These are phyloP conservation scores for Diplodia intermedia DNA, from an alignment of 2,329 filamentous ascomycete species.

Conservation along the genomic window DNA sequence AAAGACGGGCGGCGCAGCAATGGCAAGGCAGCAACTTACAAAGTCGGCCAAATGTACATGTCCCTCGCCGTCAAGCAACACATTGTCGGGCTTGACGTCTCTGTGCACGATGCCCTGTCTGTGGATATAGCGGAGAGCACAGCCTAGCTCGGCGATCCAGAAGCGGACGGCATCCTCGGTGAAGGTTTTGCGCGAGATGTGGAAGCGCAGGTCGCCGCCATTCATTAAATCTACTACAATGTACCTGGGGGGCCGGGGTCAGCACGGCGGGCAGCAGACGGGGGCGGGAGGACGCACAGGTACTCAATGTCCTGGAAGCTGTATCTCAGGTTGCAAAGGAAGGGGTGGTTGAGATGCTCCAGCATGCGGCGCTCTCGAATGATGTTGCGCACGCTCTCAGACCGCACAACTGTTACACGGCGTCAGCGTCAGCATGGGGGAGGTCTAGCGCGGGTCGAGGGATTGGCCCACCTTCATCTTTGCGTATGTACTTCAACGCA, in stretches of 20 bases:
- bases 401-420: slow-evolving; percentile 78
- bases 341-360: slow-evolving; percentile 96
- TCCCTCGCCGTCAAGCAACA: slow-evolving; percentile 51
- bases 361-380: slow-evolving; percentile 97
- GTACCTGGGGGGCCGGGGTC: slow-evolving; percentile 62
- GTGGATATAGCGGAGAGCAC: slow-evolving; percentile 71
- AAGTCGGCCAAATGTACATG: slow-evolving; percentile 99
- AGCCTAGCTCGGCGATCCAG: slow-evolving; percentile 94
- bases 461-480: slow-evolving; percentile 83
- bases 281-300: slow-evolving; percentile 67
- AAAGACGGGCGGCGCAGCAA: not conserved
- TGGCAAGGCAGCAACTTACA: slow-evolving; percentile 62
- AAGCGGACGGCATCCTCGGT: slow-evolving; percentile 96
- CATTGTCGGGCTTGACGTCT: slow-evolving; percentile 53
- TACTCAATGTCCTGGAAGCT: slow-evolving; percentile 99
- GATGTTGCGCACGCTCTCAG: slow-evolving; percentile 97
- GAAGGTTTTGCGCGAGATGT: slow-evolving; percentile 97
- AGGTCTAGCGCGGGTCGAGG: slow-evolving; percentile 32
- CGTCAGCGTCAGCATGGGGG: slow-evolving; percentile 37
- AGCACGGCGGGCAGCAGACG: not conserved
- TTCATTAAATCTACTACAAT: slow-evolving; percentile 98
- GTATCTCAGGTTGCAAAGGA: slow-evolving; percentile 97
- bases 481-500: slow-evolving; percentile 96
- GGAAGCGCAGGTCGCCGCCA: slow-evolving; percentile 93
- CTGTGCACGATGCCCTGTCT: slow-evolving; percentile 52